Evolutionary conservation across 2,329 filamentous ascomycete species (phyloP).

Genomic region (Shiraia bambusicola): DNA sequence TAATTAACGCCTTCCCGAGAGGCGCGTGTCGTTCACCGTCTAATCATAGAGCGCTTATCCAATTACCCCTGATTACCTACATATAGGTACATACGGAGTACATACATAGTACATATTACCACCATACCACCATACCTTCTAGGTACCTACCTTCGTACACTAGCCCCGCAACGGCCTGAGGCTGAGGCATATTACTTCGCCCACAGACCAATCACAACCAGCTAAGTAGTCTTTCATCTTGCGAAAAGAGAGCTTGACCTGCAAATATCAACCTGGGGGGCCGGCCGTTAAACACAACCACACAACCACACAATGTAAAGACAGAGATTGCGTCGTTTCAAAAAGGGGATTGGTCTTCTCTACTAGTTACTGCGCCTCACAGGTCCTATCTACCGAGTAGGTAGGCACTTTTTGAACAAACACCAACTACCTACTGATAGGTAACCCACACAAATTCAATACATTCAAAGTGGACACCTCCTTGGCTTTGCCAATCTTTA

Average conservation of each 20-base stretch:
- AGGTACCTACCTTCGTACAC: too few species aligned
- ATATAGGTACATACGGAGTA: too few species aligned
- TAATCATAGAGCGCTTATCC: slow-evolving; percentile 23
- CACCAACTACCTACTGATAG: too few species aligned
- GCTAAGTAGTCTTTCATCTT: too few species aligned
- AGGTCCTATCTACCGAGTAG: slow-evolving; percentile 1
- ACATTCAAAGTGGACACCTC: not conserved
- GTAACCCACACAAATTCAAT: too few species aligned
- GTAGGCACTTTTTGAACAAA: not conserved
- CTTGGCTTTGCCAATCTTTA: slow-evolving; percentile 22
- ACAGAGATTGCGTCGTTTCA: slow-evolving; percentile 7
- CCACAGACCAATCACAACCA: slow-evolving; percentile 19
- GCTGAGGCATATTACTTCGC: slow-evolving; percentile 10
- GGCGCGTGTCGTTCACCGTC: slow-evolving; percentile 26
- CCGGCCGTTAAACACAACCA: too few species aligned
- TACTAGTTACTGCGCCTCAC: too few species aligned
- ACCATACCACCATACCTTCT: too few species aligned
- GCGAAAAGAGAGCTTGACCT: slow-evolving; percentile 15
- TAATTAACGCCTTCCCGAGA: slow-evolving; percentile 25
- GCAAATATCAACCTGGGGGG: slow-evolving; percentile 8
- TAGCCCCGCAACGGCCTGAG: slow-evolving; percentile 26
- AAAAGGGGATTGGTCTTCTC: not conserved
- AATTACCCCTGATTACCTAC: slow-evolving; percentile 26
- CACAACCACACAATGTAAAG: slow-evolving; percentile 4
- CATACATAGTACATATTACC: too few species aligned